Evolutionary conservation across 164 flowering plant species (phyloP).

Genomic region (Protea cynaroides): DNA sequence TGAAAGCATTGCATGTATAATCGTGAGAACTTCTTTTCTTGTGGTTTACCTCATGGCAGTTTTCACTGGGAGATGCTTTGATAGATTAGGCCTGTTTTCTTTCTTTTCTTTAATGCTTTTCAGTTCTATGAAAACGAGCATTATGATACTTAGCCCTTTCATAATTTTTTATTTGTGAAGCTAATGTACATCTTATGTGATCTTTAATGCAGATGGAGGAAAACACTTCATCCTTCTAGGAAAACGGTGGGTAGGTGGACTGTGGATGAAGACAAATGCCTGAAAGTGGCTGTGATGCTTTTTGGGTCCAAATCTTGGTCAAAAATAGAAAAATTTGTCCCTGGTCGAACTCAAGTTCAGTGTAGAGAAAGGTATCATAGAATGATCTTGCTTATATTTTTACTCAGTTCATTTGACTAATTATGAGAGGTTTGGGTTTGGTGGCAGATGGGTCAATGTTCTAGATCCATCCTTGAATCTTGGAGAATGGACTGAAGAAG

Average conservation of each 20-base stretch:
- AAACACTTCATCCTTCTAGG: slow-evolving; percentile 67
- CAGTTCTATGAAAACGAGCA: neutral
- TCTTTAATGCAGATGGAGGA: slow-evolving; percentile 63
- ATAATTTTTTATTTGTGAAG: neutral
- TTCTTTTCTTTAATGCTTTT: slow-evolving; percentile 1
- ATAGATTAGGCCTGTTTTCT: no score
- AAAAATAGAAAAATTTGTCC: slow-evolving; percentile 69
- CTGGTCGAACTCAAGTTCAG: slow-evolving; percentile 79
- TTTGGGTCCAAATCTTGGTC: slow-evolving; percentile 80
- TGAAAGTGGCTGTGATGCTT: slow-evolving; percentile 72
- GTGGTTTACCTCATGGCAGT: neutral
- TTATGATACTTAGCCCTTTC: no score
- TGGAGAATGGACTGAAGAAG: slow-evolving; percentile 74
- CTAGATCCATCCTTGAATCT: slow-evolving; percentile 73
- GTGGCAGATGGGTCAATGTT: slow-evolving; percentile 73
- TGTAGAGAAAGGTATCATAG: slow-evolving; percentile 84
- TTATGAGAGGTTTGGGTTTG: slow-evolving; percentile 16
- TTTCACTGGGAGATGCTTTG: neutral
- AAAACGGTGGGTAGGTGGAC: slow-evolving; percentile 65
- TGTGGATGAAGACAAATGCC: slow-evolving; percentile 70
- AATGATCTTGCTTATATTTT: slow-evolving; percentile 2
- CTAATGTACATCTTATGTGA: neutral
- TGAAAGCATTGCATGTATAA: neutral
- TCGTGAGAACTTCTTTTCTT: neutral
- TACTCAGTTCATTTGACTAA: slow-evolving; percentile 1